Evolutionary conservation across 2,329 filamentous ascomycete genomes (phyloP).

Genomic region (Ilyonectria destructans): DNA sequence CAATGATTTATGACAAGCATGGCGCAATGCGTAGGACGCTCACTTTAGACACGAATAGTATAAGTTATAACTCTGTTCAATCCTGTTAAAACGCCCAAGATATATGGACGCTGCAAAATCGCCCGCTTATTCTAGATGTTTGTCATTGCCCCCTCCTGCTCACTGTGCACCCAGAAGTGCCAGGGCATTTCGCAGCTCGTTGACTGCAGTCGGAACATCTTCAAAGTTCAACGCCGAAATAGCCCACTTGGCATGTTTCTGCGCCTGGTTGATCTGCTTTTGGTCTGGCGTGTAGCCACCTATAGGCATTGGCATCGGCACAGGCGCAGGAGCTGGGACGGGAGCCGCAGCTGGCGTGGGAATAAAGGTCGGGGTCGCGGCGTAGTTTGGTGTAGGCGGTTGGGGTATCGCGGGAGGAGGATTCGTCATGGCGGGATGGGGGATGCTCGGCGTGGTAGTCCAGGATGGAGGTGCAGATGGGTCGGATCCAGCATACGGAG

Average conservation of each 20-base stretch:
- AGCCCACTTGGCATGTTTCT: slow-evolving; percentile 97
- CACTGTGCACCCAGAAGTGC: slow-evolving; percentile 74
- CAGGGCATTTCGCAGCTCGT: slow-evolving; percentile 85
- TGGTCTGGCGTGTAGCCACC: slow-evolving; percentile 44
- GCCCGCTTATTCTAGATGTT: slow-evolving; percentile 33
- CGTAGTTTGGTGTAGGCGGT: slow-evolving; percentile 34
- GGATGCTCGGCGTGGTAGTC: slow-evolving; percentile 43
- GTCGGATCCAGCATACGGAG: slow-evolving; percentile 35
- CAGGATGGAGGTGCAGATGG: slow-evolving; percentile 44
- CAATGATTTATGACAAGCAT: slow-evolving; percentile 39
- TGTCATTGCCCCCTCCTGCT: slow-evolving; percentile 11
- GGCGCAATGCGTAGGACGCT: slow-evolving; percentile 23
- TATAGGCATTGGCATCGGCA: slow-evolving; percentile 28
- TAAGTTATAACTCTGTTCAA: slow-evolving; percentile 33
- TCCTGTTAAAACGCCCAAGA: slow-evolving; percentile 17
- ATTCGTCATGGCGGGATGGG: slow-evolving; percentile 39
- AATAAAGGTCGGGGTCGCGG: slow-evolving; percentile 33
- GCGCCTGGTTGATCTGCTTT: slow-evolving; percentile 82
- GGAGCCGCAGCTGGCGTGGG: slow-evolving; percentile 27
- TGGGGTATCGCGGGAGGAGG: slow-evolving; percentile 44
- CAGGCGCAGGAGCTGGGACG: slow-evolving; percentile 18
- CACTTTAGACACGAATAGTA: slow-evolving; percentile 29
- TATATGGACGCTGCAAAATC: slow-evolving; percentile 34
- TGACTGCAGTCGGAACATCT: slow-evolving; percentile 90
- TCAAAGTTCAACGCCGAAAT: slow-evolving; percentile 98